Evolutionary conservation across 176 grass and related monocot species (phyloP), one percentile per base, ranked within the genome.

Genomic region (Cocos nucifera): DNA sequence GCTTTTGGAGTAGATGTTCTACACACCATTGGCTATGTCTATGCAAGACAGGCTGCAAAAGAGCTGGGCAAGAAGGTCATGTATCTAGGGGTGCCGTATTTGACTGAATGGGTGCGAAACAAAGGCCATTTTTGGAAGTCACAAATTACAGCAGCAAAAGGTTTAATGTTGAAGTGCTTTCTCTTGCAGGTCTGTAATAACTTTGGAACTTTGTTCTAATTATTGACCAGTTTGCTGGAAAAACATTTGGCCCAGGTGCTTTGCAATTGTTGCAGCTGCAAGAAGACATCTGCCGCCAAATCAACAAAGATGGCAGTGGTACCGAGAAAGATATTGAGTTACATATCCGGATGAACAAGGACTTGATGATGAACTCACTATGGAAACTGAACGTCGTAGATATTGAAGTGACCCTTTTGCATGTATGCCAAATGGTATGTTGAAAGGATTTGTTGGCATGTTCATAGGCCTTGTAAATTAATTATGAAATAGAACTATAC

Each of bases 111-210:
- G 93, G 93, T 98, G 17, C 82, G 93, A 74, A 98, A 98, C 76
- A 98, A 98, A 73, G 93, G 93, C 4, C 87, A 98, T 73, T 72
- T 91, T 35, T 98, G 93, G 93, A 98, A 80, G 65, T 98, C 93
- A 59, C 93, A 98, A 76, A 86, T 89, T 58, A 83, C 93, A 4
- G 87, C 87, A 57, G 93, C 93, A 25, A 92, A 88, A 98, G 87
- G 93, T 98, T 50, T 76, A 74, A 74, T 19, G 75, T 69, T 57
- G 35, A 44, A 44, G 28, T 21, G 25, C 27, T 15, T 58, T 65
- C 4, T 66, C 16, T 3, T 44, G 35, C 35, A 44, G 6, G 2
- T 44, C 35, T 44, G 35, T 44, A 12, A 44, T 76, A 74, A 74
- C 28, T 75, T 66, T 57, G 35, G 10, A 12, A 24, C 21, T 19